These are phyloP conservation scores for Cladosporium sp. DNA, from an alignment of 2,329 filamentous ascomycete species.

Conservation along the genomic window DNA sequence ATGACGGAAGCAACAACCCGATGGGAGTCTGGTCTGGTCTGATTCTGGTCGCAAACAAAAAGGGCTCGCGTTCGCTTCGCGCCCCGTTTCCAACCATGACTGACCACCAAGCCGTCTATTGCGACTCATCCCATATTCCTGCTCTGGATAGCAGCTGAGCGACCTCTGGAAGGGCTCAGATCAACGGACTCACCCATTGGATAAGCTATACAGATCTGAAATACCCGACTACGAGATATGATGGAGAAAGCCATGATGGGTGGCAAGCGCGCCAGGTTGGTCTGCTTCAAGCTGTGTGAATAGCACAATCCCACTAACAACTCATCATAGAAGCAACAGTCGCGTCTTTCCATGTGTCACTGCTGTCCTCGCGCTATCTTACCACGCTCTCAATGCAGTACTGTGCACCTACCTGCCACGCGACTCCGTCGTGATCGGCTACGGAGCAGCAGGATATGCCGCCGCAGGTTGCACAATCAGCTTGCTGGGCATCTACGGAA, in stretches of 20 bases:
- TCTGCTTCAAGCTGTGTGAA: neutral
- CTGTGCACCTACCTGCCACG: slow-evolving; percentile 9
- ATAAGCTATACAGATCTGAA: neutral
- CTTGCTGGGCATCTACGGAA: slow-evolving; percentile 8
- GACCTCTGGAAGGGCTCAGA: slow-evolving; percentile 12
- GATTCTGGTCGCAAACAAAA: neutral
- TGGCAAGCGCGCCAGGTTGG: slow-evolving; percentile 10
- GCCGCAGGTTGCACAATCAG: slow-evolving; percentile 6
- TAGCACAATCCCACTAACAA: neutral
- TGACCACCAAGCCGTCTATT: neutral
- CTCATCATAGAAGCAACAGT: neutral
- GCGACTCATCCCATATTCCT: neutral
- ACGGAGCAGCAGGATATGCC: slow-evolving; percentile 8
- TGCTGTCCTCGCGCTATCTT: neutral
- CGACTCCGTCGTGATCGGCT: slow-evolving; percentile 4
- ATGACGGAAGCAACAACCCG: slow-evolving; percentile 9
- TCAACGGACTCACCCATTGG: neutral
- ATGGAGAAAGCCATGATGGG: slow-evolving; percentile 1
- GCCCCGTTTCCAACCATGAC: neutral
- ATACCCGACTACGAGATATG: too few species aligned
- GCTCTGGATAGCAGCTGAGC: slow-evolving; percentile 1
- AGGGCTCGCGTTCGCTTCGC: slow-evolving; percentile 6
- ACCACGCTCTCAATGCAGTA: slow-evolving; percentile 8
- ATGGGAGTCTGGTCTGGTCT: neutral
- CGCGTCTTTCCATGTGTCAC: slow-evolving; percentile 1